Conservation (phyloP, 768 basidiomycete species). For the Phlebiopsis flavidoalba region DNA sequence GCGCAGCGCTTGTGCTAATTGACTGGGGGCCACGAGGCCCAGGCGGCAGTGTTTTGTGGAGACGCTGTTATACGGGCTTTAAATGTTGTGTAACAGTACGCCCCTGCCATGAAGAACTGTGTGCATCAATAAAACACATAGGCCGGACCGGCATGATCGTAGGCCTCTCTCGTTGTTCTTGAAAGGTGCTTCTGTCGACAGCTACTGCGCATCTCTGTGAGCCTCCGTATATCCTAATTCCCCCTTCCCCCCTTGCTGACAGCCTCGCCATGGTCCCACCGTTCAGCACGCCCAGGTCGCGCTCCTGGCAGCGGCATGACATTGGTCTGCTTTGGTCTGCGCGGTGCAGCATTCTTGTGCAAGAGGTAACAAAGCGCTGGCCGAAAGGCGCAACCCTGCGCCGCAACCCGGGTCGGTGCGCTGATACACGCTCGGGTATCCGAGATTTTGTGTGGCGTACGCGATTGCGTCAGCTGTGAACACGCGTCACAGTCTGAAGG, state of each 20-base stretch:
- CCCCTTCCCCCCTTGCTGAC: neutral
- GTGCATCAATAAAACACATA: no score
- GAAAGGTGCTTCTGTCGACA: neutral
- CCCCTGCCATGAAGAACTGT: neutral
- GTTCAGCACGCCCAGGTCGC: neutral
- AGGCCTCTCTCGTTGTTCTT: neutral
- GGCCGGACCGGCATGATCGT: neutral
- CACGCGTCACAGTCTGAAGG: no score
- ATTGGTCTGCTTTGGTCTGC: neutral
- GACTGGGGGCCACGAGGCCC: no score
- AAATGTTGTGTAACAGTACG: neutral
- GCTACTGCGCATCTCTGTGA: neutral
- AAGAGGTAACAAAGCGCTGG: neutral
- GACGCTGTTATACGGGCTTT: no score
- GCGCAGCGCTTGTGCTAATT: no score
- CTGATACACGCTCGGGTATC: no score
- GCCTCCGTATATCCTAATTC: neutral
- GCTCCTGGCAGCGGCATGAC: neutral
- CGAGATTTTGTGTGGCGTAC: no score
- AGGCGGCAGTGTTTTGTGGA: no score
- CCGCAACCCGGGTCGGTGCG: no score
- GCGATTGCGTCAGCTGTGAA: no score
- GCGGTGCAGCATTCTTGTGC: no score
- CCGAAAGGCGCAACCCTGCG: no score
- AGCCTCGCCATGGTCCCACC: neutral